Conservation (phyloP, 768 basidiomycete species). For the Leccinum pellstonianum region DNA sequence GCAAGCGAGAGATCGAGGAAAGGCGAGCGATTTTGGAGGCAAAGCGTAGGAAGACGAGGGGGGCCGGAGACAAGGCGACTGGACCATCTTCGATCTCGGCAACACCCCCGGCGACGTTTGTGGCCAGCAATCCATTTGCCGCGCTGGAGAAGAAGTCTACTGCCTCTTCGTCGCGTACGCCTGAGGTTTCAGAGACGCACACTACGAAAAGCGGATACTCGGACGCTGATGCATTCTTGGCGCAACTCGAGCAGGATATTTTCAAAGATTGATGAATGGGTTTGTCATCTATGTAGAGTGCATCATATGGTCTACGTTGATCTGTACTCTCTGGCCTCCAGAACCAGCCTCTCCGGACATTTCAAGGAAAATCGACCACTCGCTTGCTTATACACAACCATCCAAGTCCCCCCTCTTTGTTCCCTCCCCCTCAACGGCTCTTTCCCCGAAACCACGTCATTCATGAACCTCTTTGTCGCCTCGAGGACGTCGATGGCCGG, state of each 20-base stretch:
- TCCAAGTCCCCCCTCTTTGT: conserved; percentile 36
- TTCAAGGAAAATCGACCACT: conserved; percentile 43
- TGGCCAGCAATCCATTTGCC: conserved; percentile 49
- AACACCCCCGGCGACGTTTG: conserved; percentile 2
- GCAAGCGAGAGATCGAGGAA: conserved; percentile 73
- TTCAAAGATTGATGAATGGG: conserved; percentile 25
- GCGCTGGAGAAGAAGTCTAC: conserved; percentile 41
- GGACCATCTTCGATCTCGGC: conserved; percentile 1
- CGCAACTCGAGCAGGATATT: conserved; percentile 64
- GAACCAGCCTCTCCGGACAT: conserved; percentile 49
- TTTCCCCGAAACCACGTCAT: conserved; percentile 43
- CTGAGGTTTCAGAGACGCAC: conserved; percentile 30
- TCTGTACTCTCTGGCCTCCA: conserved; percentile 33
- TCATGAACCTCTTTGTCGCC: conserved; percentile 44
- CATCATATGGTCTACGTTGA: background rate
- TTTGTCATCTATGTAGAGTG: background rate
- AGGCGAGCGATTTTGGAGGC: conserved; percentile 58
- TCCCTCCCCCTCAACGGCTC: conserved; percentile 36
- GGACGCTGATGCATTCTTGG: conserved; percentile 62
- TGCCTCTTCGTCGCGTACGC: conserved; percentile 11
- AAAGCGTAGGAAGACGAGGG: conserved; percentile 57
- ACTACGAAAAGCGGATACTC: conserved; percentile 12
- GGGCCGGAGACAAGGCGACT: background rate
- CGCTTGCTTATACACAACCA: conserved; percentile 45
- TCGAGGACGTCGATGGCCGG: conserved; percentile 48